Evolutionary conservation across 2,329 filamentous ascomycete genomes (phyloP).

Genomic region (Zymoseptoria tritici): DNA sequence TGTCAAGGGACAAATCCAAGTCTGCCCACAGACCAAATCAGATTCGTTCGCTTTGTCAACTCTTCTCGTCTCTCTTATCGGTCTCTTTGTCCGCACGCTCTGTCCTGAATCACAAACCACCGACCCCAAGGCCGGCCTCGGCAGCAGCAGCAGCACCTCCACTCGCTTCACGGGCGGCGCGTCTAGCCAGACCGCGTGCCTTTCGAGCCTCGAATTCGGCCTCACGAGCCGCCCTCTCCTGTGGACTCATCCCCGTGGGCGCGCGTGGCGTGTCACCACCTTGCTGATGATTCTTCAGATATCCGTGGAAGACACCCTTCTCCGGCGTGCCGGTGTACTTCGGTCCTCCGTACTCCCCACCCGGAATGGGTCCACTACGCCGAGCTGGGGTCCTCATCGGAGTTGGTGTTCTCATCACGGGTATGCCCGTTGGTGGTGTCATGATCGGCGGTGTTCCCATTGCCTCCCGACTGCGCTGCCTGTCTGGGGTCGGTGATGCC

Average conservation of each 20-base stretch:
- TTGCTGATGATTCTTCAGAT: not conserved
- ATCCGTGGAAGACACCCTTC: not conserved
- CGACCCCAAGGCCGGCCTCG: too few relatives aligned
- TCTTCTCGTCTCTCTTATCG: not conserved
- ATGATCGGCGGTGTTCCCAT: not conserved
- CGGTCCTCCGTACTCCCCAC: slow-evolving; percentile 3
- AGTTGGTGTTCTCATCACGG: not conserved
- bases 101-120: not conserved
- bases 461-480: not conserved
- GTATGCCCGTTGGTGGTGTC: not conserved
- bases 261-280: not conserved
- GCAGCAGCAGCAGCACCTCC: not conserved
- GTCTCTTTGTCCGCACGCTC: not conserved
- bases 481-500: not conserved
- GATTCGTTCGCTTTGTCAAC: not conserved
- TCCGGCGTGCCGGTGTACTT: not conserved
- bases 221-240: not conserved
- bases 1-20: not conserved
- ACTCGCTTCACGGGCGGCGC: not conserved
- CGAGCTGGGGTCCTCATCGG: not conserved
- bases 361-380: not conserved
- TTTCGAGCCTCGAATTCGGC: not conserved
- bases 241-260: not conserved
- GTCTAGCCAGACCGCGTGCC: not conserved
- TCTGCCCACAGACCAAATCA: not conserved